phyloP scores from a whole-genome alignment of 140 eudicot species.

The Oenanthe javanica region DNA sequence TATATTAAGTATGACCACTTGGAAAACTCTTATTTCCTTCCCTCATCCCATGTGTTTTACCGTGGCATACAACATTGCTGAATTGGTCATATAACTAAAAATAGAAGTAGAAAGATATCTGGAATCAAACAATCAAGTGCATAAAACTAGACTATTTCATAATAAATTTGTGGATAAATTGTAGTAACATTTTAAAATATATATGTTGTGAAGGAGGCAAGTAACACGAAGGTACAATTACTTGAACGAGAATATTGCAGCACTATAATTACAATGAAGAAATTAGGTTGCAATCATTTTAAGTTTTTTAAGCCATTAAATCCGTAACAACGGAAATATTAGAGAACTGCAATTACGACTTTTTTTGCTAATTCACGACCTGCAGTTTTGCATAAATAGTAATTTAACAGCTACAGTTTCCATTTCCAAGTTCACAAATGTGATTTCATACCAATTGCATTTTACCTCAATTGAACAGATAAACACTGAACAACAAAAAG shows the following conservation, averaged over 20 bases:
- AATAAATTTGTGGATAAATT: not conserved
- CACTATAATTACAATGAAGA: not conserved
- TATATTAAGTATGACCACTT: constrained; percentile 76
- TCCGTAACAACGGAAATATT: not conserved
- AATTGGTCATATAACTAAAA: constrained; percentile 41
- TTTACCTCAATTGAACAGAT: not conserved
- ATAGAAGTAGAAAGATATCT: not conserved
- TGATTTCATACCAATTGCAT: not conserved
- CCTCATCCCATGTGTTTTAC: constrained; percentile 40
- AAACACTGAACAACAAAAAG: not conserved
- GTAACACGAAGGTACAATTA: not conserved
- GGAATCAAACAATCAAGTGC: not conserved
- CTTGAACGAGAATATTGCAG: not conserved
- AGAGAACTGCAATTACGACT: not conserved
- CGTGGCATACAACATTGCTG: constrained; percentile 62
- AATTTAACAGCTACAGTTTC: not conserved
- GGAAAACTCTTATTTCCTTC: constrained; percentile 86
- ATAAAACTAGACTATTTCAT: not conserved
- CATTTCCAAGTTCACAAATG: not conserved
- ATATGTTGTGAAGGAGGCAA: not conserved
- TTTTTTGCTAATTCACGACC: not conserved
- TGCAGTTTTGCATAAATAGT: not conserved
- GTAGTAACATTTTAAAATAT: not conserved
- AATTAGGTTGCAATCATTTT: not conserved
- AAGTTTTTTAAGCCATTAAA: not conserved